These are phyloP conservation scores for Zygosaccharomyces siamensis DNA, from an alignment of 805 yeast species.

Conservation along the genomic window DNA sequence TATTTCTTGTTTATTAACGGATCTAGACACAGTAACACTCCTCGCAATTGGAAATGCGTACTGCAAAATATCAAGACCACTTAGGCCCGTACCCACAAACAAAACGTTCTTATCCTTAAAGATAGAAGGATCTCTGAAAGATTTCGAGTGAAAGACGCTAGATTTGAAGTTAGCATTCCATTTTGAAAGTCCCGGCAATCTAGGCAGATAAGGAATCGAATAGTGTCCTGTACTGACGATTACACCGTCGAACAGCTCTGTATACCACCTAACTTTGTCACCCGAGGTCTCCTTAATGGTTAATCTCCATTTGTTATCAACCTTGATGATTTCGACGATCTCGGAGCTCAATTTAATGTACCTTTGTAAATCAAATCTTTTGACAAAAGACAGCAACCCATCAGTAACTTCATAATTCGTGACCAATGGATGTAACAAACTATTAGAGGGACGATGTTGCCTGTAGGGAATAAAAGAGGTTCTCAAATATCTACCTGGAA, in stretches of 20 bases:
- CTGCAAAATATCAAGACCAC: conserved; percentile 40
- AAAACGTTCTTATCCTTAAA: conserved; percentile 30
- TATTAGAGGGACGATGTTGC: background rate
- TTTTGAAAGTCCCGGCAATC: conserved; percentile 12
- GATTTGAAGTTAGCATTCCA: conserved; percentile 28
- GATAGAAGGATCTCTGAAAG: conserved; percentile 26
- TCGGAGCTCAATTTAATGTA: conserved; percentile 16
- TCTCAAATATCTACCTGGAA: conserved; percentile 18
- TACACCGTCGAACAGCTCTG: conserved; percentile 37
- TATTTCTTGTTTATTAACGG: conserved; percentile 56
- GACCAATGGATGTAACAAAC: conserved; percentile 11
- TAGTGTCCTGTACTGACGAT: conserved; percentile 41
- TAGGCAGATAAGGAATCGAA: conserved; percentile 39
- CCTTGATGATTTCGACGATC: conserved; percentile 18
- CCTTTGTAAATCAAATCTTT: conserved; percentile 5
- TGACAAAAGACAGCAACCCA: conserved; percentile 13
- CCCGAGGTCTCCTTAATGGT: conserved; percentile 19
- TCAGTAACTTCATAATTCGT: conserved; percentile 13
- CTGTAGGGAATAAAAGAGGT: conserved; percentile 18
- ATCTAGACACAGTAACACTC: conserved; percentile 59
- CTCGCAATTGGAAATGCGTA: conserved; percentile 36
- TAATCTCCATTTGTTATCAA: conserved; percentile 12
- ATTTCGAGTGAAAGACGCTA: conserved; percentile 39
- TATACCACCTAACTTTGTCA: conserved; percentile 36
- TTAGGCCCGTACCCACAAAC: conserved; percentile 40